Conservation (phyloP, 2,329 filamentous ascomycete species). For the Rhynchosporium agropyri region DNA sequence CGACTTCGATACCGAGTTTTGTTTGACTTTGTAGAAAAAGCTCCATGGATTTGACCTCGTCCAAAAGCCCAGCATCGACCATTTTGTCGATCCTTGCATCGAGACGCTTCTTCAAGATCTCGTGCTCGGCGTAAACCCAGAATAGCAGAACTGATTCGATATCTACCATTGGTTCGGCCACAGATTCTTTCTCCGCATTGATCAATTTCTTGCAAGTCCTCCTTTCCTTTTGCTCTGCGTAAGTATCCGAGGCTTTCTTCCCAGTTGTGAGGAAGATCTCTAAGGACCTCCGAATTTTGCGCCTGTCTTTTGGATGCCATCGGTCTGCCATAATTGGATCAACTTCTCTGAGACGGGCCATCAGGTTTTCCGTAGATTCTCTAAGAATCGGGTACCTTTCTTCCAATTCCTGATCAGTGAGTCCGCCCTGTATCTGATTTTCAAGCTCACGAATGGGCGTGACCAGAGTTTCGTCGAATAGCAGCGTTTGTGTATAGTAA, state of each 20-base stretch:
- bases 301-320: slow-evolving; percentile 92
- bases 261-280: slow-evolving; percentile 89
- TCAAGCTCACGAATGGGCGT: slow-evolving; percentile 41
- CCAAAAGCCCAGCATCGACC: slow-evolving; percentile 66
- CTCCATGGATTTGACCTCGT: slow-evolving; percentile 60
- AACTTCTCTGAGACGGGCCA: slow-evolving; percentile 73
- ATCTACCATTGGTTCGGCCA: not conserved
- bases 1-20: slow-evolving; percentile 57
- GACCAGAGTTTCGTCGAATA: slow-evolving; percentile 76
- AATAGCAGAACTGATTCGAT: slow-evolving; percentile 58
- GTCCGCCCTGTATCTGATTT: slow-evolving; percentile 37
- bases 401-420: slow-evolving; percentile 43
- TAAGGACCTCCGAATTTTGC: slow-evolving; percentile 87
- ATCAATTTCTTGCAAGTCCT: slow-evolving; percentile 43
- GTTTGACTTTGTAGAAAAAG: slow-evolving; percentile 50
- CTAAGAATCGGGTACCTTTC: slow-evolving; percentile 70
- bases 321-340: slow-evolving; percentile 87
- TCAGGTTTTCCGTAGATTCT: slow-evolving; percentile 69
- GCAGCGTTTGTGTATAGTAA: slow-evolving; percentile 88
- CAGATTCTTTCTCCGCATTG: slow-evolving; percentile 5
- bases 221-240: slow-evolving; percentile 69
- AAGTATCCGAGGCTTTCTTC: slow-evolving; percentile 80
- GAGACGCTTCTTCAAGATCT: slow-evolving; percentile 69
- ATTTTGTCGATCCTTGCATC: slow-evolving; percentile 82
- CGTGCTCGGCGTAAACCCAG: slow-evolving; percentile 80